A percentile compares a stretch with the other conserved stretches of the same genome.
These are phyloP conservation scores for Mentha longifolia DNA, from an alignment of 257 asterid genomes.

Conservation along the genomic window DNA sequence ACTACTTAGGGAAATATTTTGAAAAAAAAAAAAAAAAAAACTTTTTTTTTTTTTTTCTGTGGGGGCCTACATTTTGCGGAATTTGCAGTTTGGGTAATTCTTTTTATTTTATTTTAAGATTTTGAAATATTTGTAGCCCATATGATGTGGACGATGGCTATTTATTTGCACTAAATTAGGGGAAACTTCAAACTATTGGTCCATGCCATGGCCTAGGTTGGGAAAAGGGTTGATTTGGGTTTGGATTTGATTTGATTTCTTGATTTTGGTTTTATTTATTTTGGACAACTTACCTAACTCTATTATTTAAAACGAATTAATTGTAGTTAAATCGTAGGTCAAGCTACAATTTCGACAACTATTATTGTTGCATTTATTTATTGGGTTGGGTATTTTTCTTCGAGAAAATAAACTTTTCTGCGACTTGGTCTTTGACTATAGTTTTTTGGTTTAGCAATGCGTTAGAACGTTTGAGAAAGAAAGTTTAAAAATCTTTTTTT, in stretches of 20 bases:
- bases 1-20: conserved; percentile 16
- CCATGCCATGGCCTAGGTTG: conserved; percentile 35
- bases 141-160: conserved; percentile 22
- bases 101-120: neutral
- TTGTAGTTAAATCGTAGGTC: conserved; percentile 27
- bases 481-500: too few species aligned
- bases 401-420: neutral
- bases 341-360: conserved; percentile 12
- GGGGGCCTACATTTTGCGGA: conserved; percentile 42
- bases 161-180: conserved; percentile 1
- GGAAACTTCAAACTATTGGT: conserved; percentile 25
- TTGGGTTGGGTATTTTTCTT: neutral
- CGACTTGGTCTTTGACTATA: neutral
- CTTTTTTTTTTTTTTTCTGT: neutral
- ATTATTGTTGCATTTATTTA: conserved; percentile 14
- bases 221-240: neutral
- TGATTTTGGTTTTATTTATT: neutral
- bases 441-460: too few species aligned
- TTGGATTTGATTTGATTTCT: neutral
- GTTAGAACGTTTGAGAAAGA: too few species aligned
- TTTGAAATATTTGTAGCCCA: conserved; percentile 37
- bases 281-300: conserved; percentile 24
- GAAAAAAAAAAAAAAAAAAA: neutral
- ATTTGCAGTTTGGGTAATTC: conserved; percentile 29
- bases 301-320: conserved; percentile 4